Evolutionary conservation across 176 grass and related monocot genomes (phyloP).

Genomic region (Aegilops speltoides): DNA sequence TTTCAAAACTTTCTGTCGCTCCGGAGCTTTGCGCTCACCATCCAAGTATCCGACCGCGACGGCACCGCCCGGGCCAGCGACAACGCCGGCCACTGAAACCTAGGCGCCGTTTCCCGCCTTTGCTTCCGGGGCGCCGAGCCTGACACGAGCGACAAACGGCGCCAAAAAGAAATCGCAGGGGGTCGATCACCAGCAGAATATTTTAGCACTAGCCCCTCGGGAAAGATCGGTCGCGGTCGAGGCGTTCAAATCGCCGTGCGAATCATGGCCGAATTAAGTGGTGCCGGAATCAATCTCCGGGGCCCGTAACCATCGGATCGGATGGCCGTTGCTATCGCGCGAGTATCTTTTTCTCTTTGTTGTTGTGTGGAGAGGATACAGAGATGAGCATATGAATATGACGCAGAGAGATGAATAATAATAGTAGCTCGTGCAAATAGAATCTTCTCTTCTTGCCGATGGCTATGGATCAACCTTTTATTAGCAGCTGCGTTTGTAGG

Average conservation of each 20-base stretch:
- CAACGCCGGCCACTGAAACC: conserved; percentile 25
- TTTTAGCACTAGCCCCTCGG: neutral
- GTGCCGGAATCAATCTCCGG: neutral
- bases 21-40: conserved; percentile 21
- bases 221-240: neutral
- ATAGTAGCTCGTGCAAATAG: neutral
- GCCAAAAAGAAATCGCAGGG: neutral
- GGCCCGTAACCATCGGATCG: neutral
- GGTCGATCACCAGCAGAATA: neutral
- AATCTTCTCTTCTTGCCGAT: neutral
- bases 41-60: neutral
- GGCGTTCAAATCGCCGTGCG: neutral
- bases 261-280: conserved; percentile 11
- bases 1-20: neutral
- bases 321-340: neutral
- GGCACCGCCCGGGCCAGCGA: neutral
- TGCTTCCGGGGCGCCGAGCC: neutral
- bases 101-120: neutral
- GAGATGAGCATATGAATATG: neutral
- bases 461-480: neutral
- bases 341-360: neutral
- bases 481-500: neutral
- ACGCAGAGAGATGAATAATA: neutral
- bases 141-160: neutral
- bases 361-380: no score